Conservation (phyloP, 352 stramenopile genomes). For the Phytophthora vignae region DNA sequence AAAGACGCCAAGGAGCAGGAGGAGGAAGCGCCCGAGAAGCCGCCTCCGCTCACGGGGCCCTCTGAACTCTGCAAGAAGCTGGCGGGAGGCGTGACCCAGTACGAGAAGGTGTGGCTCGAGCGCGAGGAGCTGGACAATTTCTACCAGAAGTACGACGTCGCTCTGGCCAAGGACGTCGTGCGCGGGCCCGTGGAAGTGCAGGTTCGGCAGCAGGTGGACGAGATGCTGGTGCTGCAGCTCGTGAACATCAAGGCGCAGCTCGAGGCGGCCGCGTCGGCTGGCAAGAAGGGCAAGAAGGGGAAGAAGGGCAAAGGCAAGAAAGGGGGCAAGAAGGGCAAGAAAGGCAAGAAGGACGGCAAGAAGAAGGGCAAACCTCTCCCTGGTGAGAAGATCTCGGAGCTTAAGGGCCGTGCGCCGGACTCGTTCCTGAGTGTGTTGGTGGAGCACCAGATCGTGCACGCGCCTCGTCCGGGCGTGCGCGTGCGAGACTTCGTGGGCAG, state of each 20-base stretch:
- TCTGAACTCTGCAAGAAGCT: conserved; percentile 89
- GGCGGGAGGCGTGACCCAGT: conserved; percentile 62
- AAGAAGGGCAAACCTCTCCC: conserved; percentile 87
- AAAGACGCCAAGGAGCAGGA: conserved; percentile 62
- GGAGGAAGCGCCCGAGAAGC: conserved; percentile 80
- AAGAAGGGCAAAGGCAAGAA: conserved; percentile 69
- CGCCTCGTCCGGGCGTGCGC: conserved; percentile 37
- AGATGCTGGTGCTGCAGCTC: conserved; percentile 94
- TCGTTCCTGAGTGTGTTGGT: conserved; percentile 92
- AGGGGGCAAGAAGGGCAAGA: conserved; percentile 57
- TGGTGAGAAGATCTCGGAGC: conserved; percentile 91
- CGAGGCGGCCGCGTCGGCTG: conserved; percentile 62
- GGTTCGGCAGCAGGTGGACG: conserved; percentile 92
- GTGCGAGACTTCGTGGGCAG: conserved; percentile 91
- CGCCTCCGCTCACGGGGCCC: conserved; percentile 86
- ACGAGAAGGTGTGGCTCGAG: conserved; percentile 90
- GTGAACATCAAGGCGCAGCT: conserved; percentile 95
- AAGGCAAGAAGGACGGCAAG: conserved; percentile 43
- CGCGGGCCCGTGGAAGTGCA: conserved; percentile 88
- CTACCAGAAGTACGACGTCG: conserved; percentile 94
- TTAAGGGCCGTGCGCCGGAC: conserved; percentile 90
- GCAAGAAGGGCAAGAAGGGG: conserved; percentile 87
- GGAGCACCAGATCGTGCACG: conserved; percentile 90
- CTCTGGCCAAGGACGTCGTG: conserved; percentile 92
- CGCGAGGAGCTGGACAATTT: conserved; percentile 92